phyloP scores from a whole-genome alignment of 2,329 filamentous ascomycete species.

The Waltergamsia citrina region DNA sequence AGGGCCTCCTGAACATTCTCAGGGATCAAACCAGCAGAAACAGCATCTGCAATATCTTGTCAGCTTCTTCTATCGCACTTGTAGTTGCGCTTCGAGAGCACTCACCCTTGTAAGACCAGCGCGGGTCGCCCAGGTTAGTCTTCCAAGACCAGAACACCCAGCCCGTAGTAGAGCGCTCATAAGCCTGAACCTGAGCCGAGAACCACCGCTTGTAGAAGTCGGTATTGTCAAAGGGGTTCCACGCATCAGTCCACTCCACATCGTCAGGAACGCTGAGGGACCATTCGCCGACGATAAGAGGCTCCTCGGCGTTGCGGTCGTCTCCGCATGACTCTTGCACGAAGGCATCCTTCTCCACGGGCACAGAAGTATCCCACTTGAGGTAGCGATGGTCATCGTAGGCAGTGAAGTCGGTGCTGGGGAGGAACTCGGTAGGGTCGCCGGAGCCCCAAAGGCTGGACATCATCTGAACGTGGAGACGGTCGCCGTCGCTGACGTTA shows the following conservation, averaged over 20 bases:
- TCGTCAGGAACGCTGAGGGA: slow-evolving; percentile 39
- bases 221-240: slow-evolving; percentile 17
- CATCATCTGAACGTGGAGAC: slow-evolving; percentile 27
- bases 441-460: slow-evolving; percentile 39
- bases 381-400: slow-evolving; percentile 53
- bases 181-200: slow-evolving; percentile 43
- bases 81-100: too few species aligned
- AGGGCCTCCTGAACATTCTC: too few species aligned
- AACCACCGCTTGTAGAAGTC: slow-evolving; percentile 49
- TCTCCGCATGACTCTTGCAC: slow-evolving; percentile 39
- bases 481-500: slow-evolving; percentile 26
- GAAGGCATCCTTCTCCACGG: slow-evolving; percentile 35
- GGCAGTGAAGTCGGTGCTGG: slow-evolving; percentile 30
- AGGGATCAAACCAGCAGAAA: too few species aligned
- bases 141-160: slow-evolving; percentile 58
- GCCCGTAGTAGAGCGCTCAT: slow-evolving; percentile 38
- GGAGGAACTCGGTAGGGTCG: slow-evolving; percentile 36
- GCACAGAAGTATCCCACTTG: slow-evolving; percentile 38
- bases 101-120: slow-evolving; percentile 4
- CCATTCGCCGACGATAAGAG: slow-evolving; percentile 50
- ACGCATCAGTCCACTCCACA: slow-evolving; percentile 33
- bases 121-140: slow-evolving; percentile 9
- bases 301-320: slow-evolving; percentile 23
- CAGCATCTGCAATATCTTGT: too few species aligned
- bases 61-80: too few species aligned